Evolutionary conservation across 805 yeast species (phyloP).

Genomic region (Clavispora phyllophila): DNA sequence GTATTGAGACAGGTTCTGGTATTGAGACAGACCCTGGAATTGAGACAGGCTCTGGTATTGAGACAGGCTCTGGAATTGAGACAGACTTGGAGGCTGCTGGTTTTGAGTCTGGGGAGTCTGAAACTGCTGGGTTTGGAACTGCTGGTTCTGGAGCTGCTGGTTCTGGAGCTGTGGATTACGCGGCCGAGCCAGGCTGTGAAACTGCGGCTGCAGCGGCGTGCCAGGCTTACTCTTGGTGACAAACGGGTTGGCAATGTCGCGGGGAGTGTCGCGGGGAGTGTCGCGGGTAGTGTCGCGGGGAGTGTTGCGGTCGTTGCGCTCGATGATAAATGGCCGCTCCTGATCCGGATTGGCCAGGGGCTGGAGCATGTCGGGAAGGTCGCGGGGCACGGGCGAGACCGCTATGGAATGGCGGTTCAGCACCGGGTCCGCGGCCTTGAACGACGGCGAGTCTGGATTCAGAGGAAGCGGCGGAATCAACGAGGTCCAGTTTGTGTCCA

Average conservation of each 20-base stretch:
- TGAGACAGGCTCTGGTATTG: too few species aligned
- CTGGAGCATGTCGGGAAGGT: constrained; percentile 13
- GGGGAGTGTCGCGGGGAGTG: background rate
- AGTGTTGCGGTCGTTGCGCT: background rate
- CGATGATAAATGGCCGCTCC: constrained; percentile 8
- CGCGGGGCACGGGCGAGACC: constrained; percentile 7
- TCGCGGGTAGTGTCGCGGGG: background rate
- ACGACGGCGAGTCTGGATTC: background rate
- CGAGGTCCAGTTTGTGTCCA: constrained; percentile 22
- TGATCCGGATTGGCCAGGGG: constrained; percentile 7
- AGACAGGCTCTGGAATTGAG: too few species aligned
- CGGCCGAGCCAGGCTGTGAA: too few species aligned
- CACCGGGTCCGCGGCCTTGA: background rate
- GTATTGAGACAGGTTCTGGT: too few species aligned
- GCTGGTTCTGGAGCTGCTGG: constrained; percentile 2
- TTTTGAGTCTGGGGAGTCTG: background rate
- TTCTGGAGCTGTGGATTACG: constrained; percentile 1
- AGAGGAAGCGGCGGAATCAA: constrained; percentile 31
- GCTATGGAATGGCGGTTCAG: constrained; percentile 16
- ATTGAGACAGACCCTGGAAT: background rate
- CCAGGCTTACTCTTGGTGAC: too few species aligned
- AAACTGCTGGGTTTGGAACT: background rate
- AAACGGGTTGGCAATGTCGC: constrained; percentile 1
- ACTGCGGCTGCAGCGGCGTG: background rate
- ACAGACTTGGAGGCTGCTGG: background rate